Evolutionary conservation across 176 grass and related monocot species (phyloP), one percentile per base, ranked within the genome.

Genomic region (Avena atlantica): DNA sequence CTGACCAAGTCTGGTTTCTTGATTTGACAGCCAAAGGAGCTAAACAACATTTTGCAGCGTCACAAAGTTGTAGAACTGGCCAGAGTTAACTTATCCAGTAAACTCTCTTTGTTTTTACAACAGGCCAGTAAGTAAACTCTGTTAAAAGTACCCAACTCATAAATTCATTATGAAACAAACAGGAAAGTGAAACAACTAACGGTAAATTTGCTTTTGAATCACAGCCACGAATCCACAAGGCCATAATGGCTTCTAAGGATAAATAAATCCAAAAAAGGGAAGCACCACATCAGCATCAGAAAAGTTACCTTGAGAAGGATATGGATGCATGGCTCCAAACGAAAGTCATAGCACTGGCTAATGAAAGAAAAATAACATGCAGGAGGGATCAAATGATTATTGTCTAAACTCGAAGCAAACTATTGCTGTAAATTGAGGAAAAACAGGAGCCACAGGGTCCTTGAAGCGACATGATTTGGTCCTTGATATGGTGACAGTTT

Each of bases 331-430:
- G 76, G 88, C 75, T 89, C 82, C 77, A 36, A 61, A 6, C 12
- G 0, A 17, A 59, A 21, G 59, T 81, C 58, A 37, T 74, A 21
- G 66, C 48, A 81, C 9, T 1, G 25, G 42, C 27, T 57, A 23
- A 84, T 66, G 74, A 36, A 65, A 64, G 6, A 9, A 42, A 42
- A 42, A 42, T 42, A 42, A 42, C 40, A 42, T 42, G 81, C 74
- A 79, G 2, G 14, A 64, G 20, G 82, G 74, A 85, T 81, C 60
- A 74, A 80, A 85, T 85, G 82, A 89, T 75, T 45, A 27, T 79
- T 71, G 81, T 84, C 53, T 53, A 34, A 69, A 86, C 42, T 69
- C 12, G 70, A 86, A 89, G 88, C 83, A 67, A 86, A 34, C 37
- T 20, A 74, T 57, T 69, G 1, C 6, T 19, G 34, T 1, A 37